Evolutionary conservation across 2,329 filamentous ascomycete species (phyloP).

Genomic region (Ophiocordyceps camponoti-rufipedis): DNA sequence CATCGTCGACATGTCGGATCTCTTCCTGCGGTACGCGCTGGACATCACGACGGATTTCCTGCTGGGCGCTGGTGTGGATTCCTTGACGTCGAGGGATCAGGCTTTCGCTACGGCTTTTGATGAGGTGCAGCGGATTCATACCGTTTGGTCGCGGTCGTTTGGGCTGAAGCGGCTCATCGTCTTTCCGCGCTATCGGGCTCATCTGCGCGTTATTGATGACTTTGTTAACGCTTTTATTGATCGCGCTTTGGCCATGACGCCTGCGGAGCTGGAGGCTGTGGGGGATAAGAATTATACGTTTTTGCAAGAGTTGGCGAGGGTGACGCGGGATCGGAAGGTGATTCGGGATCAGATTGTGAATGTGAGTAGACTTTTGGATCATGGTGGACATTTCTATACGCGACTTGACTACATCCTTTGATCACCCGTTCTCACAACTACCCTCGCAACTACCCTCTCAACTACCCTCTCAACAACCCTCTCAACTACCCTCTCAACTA

Average conservation of each 20-base stretch:
- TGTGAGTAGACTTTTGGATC: slow-evolving; percentile 6
- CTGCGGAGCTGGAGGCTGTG: slow-evolving; percentile 58
- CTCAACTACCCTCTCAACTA: too few species aligned
- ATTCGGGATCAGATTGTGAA: slow-evolving; percentile 74
- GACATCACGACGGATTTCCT: slow-evolving; percentile 80
- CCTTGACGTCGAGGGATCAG: slow-evolving; percentile 38
- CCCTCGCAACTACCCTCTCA: too few species aligned
- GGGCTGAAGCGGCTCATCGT: slow-evolving; percentile 46
- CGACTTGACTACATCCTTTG: too few species aligned
- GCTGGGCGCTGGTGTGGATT: slow-evolving; percentile 56
- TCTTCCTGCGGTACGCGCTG: slow-evolving; percentile 73
- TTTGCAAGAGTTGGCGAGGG: slow-evolving; percentile 65
- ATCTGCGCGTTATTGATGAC: slow-evolving; percentile 50
- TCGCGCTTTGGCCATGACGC: slow-evolving; percentile 46
- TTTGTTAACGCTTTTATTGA: slow-evolving; percentile 70
- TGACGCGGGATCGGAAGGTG: slow-evolving; percentile 53
- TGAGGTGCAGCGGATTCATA: slow-evolving; percentile 59
- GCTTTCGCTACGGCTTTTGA: slow-evolving; percentile 68
- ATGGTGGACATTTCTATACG: too few species aligned
- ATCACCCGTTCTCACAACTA: too few species aligned
- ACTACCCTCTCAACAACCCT: too few species aligned
- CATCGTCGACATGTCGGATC: slow-evolving; percentile 49
- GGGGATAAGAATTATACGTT: slow-evolving; percentile 58
- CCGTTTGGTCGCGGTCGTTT: slow-evolving; percentile 45
- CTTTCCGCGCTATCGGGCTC: slow-evolving; percentile 40